These are phyloP conservation scores for Plantago major DNA, from an alignment of 257 asterid species.

Conservation along the genomic window DNA sequence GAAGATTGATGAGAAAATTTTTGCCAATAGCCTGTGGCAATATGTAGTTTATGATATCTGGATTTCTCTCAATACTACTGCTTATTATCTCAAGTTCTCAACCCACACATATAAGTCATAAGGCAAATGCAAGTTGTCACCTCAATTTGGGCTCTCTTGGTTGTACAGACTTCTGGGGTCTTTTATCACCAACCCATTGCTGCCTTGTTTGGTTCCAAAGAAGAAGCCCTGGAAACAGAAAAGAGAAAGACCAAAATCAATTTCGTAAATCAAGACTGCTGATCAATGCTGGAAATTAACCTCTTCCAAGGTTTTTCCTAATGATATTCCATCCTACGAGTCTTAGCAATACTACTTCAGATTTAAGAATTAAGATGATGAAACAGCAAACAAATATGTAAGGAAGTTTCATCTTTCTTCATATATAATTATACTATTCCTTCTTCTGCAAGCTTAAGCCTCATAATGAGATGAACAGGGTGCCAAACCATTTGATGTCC, in stretches of 20 bases:
- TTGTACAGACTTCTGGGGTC: constrained; percentile 33
- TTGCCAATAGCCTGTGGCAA: too few relatives aligned
- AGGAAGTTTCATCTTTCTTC: background rate
- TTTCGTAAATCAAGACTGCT: background rate
- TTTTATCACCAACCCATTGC: constrained; percentile 78
- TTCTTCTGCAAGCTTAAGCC: too few relatives aligned
- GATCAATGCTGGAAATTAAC: background rate
- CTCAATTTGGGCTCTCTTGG: constrained; percentile 58
- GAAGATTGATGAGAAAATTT: too few relatives aligned
- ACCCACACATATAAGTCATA: background rate
- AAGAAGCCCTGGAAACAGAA: constrained; percentile 57
- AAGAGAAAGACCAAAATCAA: constrained; percentile 1
- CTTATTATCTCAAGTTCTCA: background rate
- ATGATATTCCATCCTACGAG: background rate
- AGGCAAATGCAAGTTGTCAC: constrained; percentile 28
- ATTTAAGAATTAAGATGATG: background rate
- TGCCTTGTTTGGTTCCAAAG: constrained; percentile 89
- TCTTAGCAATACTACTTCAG: background rate
- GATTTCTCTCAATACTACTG: too few relatives aligned
- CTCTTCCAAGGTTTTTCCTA: background rate
- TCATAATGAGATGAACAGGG: too few relatives aligned
- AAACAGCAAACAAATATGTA: background rate
- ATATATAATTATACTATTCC: too few relatives aligned
- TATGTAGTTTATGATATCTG: too few relatives aligned
- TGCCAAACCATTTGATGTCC: too few relatives aligned